Evolutionary conservation across 208 protist genomes (phyloP).

Genomic region (Leishmania arabica): DNA sequence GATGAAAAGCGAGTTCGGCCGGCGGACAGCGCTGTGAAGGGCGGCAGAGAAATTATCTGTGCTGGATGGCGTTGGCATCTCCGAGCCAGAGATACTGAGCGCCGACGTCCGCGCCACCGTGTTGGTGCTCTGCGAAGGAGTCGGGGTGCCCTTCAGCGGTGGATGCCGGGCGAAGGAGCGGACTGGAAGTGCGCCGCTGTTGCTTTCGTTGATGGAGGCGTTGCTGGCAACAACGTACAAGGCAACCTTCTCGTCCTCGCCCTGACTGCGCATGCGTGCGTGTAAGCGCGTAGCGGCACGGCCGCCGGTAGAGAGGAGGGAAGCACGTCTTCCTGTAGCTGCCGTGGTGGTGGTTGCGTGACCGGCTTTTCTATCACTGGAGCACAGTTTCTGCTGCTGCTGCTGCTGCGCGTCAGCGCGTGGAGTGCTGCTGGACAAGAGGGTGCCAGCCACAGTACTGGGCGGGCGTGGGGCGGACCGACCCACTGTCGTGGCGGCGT

Average conservation of each 20-base stretch:
- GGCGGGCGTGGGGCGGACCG: no score
- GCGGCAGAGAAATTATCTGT: background rate
- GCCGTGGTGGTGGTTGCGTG: conserved; percentile 1
- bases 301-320: background rate
- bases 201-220: background rate
- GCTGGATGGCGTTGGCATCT: conserved; percentile 30
- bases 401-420: background rate
- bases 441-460: background rate
- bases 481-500: background rate
- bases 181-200: background rate
- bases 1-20: conserved; percentile 20
- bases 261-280: background rate
- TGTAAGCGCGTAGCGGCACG: conserved; percentile 2
- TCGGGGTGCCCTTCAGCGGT: conserved; percentile 5
- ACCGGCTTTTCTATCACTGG: background rate
- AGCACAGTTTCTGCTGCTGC: background rate
- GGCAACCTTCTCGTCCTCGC: background rate
- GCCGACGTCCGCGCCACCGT: conserved; percentile 17
- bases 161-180: conserved; percentile 6
- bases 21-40: conserved; percentile 6
- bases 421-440: background rate
- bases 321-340: background rate
- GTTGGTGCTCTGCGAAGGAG: conserved; percentile 21
- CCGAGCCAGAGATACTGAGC: conserved; percentile 26
- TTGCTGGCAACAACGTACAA: background rate